Base-by-base conservation (phyloP, 2,329 filamentous ascomycete genomes). In the Hypocrella siamensis region DNA sequence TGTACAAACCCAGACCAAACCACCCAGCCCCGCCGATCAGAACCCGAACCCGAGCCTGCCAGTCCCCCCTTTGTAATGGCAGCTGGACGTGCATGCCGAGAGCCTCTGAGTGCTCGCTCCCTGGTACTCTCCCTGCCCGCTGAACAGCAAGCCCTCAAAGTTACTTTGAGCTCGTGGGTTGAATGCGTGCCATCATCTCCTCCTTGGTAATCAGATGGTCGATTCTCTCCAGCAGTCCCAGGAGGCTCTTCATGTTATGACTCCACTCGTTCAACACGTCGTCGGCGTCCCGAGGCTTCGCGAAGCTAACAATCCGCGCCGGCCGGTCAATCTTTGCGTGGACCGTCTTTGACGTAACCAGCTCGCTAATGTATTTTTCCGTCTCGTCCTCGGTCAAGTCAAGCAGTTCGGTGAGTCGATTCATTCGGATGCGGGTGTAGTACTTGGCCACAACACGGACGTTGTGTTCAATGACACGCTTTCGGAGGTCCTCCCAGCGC, bases 151-250 rank as follows among this genome's bases (percentile, higher is more conserved):
- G n/a, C n/a, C n/a, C n/a, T n/a, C n/a, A 37, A 29, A 18, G 45
- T 42, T 53, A 52, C 48, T 54, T 48, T 34, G 53, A 51, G 37
- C 52, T 53, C 31, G 57, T 60, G 5, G 83, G 83, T 56, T 90
- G 79, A 47, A 98, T 96, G 37, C 86, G 72, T 26, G 90, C 90
- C 90, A 98, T 98, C 90, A 98, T 98, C 67, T 98, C 90, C 61
- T 98, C 90, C 68, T 96, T 96, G 34, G 92, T 98, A 49, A 98
- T 98, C 47, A 98, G 67, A 56, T 98, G 90, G 52, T 98, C 90
- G 38, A 98, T 92, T 40, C 85, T 71, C 66, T 93, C 85, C 49
- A 93, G 52, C 34, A 88, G 60, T 9, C 83, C 84, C 42, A 93
- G 60, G 46, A 93, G 59, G 50, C 78, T 86, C 77, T 90, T 93